Conservation (phyloP, 176 grass and related monocot genomes). For the Oryza meyeriana region DNA sequence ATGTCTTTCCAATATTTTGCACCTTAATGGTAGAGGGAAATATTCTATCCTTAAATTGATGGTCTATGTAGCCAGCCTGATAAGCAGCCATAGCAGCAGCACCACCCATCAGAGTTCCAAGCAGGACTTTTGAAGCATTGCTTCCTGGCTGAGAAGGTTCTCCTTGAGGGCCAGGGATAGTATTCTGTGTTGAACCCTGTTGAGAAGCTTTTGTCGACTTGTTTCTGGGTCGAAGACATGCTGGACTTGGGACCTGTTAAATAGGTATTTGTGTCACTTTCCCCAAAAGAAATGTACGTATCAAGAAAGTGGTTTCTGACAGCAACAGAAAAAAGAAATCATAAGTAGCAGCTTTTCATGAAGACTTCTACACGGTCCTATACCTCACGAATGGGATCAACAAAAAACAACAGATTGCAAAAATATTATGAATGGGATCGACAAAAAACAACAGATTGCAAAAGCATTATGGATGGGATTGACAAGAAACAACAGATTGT, state of each 20-base stretch:
- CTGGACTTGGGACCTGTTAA: constrained; percentile 42
- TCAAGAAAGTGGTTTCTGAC: constrained; percentile 1
- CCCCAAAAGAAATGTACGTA: background rate
- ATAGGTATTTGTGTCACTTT: background rate
- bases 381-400: background rate
- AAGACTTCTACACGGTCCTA: background rate
- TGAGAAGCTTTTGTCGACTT: constrained; percentile 65
- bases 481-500: background rate
- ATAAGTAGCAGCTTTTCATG: background rate
- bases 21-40: constrained; percentile 28
- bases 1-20: constrained; percentile 34
- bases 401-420: background rate
- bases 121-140: constrained; percentile 50
- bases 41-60: constrained; percentile 46
- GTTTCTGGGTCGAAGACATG: constrained; percentile 57
- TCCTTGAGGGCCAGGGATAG: constrained; percentile 40
- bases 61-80: constrained; percentile 63
- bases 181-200: constrained; percentile 46
- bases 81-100: constrained; percentile 66
- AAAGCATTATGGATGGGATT: background rate
- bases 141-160: constrained; percentile 54
- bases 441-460: background rate
- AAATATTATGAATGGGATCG: background rate
- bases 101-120: constrained; percentile 69
- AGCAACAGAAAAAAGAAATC: constrained; percentile 1